phyloP scores from a whole-genome alignment of 331 rosid genomes.

The Cydonia oblonga region DNA sequence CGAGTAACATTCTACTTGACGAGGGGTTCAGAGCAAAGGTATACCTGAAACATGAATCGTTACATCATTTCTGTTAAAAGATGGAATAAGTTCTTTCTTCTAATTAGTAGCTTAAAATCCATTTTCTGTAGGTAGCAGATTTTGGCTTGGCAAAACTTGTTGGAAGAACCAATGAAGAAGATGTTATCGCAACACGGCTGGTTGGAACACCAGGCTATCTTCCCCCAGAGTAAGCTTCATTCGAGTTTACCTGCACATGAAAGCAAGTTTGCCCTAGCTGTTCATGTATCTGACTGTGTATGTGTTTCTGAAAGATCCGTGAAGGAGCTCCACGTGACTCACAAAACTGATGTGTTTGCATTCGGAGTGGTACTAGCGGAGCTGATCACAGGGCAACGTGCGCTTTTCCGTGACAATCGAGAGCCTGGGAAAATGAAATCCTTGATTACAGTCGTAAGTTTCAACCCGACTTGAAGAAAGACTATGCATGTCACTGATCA shows the following conservation, averaged over 20 bases:
- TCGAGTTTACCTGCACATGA: background rate
- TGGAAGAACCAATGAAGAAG: conserved; percentile 60
- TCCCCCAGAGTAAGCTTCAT: conserved; percentile 68
- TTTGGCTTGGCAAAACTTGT: conserved; percentile 76
- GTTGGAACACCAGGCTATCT: conserved; percentile 97
- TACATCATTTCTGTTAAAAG: background rate
- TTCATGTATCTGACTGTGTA: conserved; percentile 8
- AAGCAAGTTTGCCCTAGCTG: background rate
- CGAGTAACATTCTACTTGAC: conserved; percentile 73
- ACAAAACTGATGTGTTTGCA: conserved; percentile 77
- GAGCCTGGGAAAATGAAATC: conserved; percentile 50
- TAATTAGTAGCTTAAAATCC: background rate
- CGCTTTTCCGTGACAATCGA: conserved; percentile 52
- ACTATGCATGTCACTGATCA: background rate
- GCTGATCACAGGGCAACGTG: conserved; percentile 67
- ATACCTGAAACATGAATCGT: background rate
- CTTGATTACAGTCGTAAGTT: conserved; percentile 50
- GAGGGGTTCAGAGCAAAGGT: conserved; percentile 72
- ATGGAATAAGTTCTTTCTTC: too few species aligned
- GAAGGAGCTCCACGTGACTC: conserved; percentile 82
- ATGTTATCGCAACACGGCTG: conserved; percentile 53
- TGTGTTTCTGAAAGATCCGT: conserved; percentile 42
- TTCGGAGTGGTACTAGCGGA: conserved; percentile 79
- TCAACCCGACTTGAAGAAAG: background rate
- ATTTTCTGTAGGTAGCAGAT: conserved; percentile 53